phyloP scores from a whole-genome alignment of 2,329 filamentous ascomycete genomes.

The Emmonsia crescens region DNA sequence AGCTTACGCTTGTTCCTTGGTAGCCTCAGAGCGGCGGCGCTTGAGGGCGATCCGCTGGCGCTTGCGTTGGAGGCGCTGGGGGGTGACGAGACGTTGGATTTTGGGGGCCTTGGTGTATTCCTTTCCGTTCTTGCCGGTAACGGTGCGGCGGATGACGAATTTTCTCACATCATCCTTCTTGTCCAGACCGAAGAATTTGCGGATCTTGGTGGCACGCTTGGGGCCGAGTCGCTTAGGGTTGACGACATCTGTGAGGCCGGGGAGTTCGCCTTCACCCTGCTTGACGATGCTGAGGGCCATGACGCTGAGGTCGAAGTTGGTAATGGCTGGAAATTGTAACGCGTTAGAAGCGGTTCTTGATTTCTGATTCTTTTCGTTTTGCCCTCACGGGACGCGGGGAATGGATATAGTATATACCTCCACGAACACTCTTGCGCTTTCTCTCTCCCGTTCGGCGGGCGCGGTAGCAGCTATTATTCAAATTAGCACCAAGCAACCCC shows the following conservation, averaged over 20 bases:
- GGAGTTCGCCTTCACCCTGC: conserved; percentile 90
- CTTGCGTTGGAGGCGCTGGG: conserved; percentile 99
- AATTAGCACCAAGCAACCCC: conserved; percentile 5
- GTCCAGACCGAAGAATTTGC: conserved; percentile 98
- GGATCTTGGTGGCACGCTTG: conserved; percentile 99
- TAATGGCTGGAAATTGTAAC: conserved; percentile 58
- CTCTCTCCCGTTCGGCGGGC: conserved; percentile 95
- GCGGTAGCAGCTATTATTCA: conserved; percentile 68
- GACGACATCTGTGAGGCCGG: conserved; percentile 93
- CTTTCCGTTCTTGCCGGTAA: conserved; percentile 90
- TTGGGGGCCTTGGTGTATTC: conserved; percentile 99
- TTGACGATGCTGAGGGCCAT: conserved; percentile 93
- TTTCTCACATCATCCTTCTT: conserved; percentile 99
- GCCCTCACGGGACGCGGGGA: background rate
- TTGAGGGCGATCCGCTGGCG: conserved; percentile 96
- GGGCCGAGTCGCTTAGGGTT: conserved; percentile 98
- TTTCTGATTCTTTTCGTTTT: background rate
- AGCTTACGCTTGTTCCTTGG: conserved; percentile 98
- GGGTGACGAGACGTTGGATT: conserved; percentile 99
- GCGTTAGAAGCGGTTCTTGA: background rate
- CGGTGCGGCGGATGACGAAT: conserved; percentile 98
- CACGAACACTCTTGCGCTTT: conserved; percentile 98
- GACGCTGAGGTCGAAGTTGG: conserved; percentile 88
- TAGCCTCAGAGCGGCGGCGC: conserved; percentile 91
- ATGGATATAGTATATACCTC: conserved; percentile 35